Evolutionary conservation across 2,329 filamentous ascomycete species (phyloP).

Genomic region (Leptodontidium sp.): DNA sequence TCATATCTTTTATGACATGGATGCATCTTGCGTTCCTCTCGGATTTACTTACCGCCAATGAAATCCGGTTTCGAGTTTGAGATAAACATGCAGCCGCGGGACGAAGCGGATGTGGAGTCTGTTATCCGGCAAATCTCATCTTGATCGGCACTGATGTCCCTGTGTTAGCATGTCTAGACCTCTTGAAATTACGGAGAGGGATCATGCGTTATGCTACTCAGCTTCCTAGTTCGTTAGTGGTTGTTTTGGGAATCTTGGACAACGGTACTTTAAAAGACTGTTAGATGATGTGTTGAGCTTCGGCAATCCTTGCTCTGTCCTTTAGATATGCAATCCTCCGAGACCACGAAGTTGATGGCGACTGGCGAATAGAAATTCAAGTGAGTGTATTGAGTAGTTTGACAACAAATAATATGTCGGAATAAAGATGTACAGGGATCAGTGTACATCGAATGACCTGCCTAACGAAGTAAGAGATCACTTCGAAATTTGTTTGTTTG

Average conservation of each 20-base stretch:
- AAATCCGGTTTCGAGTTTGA: not conserved
- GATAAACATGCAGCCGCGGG: not conserved
- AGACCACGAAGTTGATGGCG: too few relatives aligned
- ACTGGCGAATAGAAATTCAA: too few relatives aligned
- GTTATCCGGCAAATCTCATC: conserved; percentile 15
- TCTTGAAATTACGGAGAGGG: too few relatives aligned
- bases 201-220: not conserved
- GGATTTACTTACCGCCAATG: not conserved
- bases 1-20: conserved; percentile 9
- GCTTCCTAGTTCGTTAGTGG: not conserved
- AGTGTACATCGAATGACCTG: not conserved
- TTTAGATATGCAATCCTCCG: too few relatives aligned
- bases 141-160: not conserved
- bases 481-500: conserved; percentile 9
- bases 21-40: not conserved
- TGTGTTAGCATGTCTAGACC: not conserved
- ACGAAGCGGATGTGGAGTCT: not conserved
- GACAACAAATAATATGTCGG: too few relatives aligned
- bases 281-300: not conserved
- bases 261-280: not conserved
- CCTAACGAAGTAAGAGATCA: conserved; percentile 11
- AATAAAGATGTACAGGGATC: too few relatives aligned
- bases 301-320: not conserved
- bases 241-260: not conserved
- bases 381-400: too few relatives aligned